Evolutionary conservation across 371 early-diverging fungal species (phyloP), one percentile per base, ranked within the genome.

Genomic region (Haplosporangium sp.): DNA sequence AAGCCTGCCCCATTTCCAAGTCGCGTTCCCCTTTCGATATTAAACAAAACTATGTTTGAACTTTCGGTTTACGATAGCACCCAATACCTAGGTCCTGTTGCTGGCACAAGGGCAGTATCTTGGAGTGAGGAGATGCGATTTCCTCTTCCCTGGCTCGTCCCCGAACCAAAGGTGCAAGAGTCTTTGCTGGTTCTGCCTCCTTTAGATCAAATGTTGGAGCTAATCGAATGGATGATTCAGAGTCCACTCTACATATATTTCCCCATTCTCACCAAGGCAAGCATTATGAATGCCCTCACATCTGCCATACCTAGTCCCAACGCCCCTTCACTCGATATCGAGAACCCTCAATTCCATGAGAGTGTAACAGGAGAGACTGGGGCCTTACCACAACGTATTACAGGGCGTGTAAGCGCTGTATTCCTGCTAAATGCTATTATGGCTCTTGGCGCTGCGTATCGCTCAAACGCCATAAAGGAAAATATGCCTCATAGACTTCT

Each of bases 31-130:
- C 60, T 72, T n/a, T 81, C 82, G 1, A 57, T 81, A 1, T 55
- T 81, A 53, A 81, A 81, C 69, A 74, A 75, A 60, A 75, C 76
- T 20, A 75, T 81, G 82, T 81, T 81, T 65, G 82, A 81, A 37
- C 76, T 81, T 17, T 81, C 82, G 7, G 72, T 81, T 1, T 75
- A 81, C 40, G 82, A 81, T n/a, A 64, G 68, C 45, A 75, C 82
- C 8, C 69, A 81, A 47, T 81, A 81, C 45, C 61, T 81, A 10
- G 82, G 82, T 2, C 82, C 82, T 2, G 70, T 81, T 5, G 82
- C 82, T 9, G 82, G 82, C 19, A 75, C 82, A 6, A 67, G 53
- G 15, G 82, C 82, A 0, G 52, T 69, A 0, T 65, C 72, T 3
- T 81, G 82, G 82, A 61, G 57, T 11, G 82, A 81, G 37, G 82